Base-by-base conservation (phyloP, 2,329 filamentous ascomycete genomes). In the Colletotrichum lentis region DNA sequence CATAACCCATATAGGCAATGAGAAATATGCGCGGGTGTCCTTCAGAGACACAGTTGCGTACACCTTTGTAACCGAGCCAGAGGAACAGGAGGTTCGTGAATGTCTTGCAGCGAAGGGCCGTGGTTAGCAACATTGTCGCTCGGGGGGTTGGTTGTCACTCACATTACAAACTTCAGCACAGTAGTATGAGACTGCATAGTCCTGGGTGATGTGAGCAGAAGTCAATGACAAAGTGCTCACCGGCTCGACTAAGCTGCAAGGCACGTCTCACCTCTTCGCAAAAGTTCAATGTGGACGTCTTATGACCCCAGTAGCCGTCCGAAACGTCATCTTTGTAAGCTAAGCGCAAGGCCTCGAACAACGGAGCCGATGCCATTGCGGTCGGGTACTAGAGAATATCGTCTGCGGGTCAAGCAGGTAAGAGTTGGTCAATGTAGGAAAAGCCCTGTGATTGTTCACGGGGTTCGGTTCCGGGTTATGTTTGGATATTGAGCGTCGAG, bases 81-180 rank as follows among this genome's bases (percentile, higher is more conserved):
- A 97, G 83, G 78, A 97, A 97, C 27, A 96, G 81, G 3, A 91
- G 77, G 77, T 97, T 97, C 41, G 93, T 97, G 39, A 94, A 74
- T 3, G 92, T 92, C 79, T 92, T 80, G 68, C 16, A 80, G 73
- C 27, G 27, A 8, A 47, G 35, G 58, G 46, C 18, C 50, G n/a
- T 16, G 24, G 10, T 63, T 47, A 61, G 62, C 14, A 60, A 39
- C 4, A 4, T 43, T 3, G 16, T 20, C 7, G n/a, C 5, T 20
- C 11, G 4, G 1, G 12, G 7, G 18, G 1, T 8, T 37, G 35
- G 24, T 12, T 46, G 7, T 41, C 12, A 50, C 76, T 72, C 71
- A 82, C 80, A 76, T 91, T 95, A 75, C 93, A 86, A 53, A 94
- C 88, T 76, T 94, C 92, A 43, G 92, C 92, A 53, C 88, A 86